Conservation (phyloP, 495 filamentous ascomycete species). For the Chaetomidium leptoderma region DNA sequence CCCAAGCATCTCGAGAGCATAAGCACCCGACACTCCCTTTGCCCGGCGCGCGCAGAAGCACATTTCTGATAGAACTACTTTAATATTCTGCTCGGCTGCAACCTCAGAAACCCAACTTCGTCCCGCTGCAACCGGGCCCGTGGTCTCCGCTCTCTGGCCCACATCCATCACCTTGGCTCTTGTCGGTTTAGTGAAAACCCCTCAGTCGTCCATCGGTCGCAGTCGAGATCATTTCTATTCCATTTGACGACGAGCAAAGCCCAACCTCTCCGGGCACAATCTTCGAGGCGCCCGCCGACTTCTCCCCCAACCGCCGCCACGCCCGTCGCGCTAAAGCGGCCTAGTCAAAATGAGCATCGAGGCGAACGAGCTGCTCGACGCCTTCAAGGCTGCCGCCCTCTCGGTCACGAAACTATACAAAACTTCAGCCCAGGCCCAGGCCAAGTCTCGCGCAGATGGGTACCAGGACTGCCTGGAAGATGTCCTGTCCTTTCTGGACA, state of each 20-base stretch:
- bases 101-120: neutral
- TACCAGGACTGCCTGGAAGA: slow-evolving; percentile 96
- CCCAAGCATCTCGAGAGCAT: neutral
- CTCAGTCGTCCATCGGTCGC: slow-evolving; percentile 5
- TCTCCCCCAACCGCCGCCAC: neutral
- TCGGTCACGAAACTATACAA: slow-evolving; percentile 97
- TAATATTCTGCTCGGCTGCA: neutral
- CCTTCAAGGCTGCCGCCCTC: slow-evolving; percentile 87
- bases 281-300: neutral
- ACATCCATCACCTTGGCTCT: slow-evolving; percentile 8
- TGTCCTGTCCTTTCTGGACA: slow-evolving; percentile 76
- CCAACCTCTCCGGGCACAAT: neutral
- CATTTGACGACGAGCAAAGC: slow-evolving; percentile 1
- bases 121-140: neutral
- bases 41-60: neutral
- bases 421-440: slow-evolving; percentile 69
- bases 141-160: slow-evolving; percentile 11
- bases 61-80: too few species aligned
- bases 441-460: slow-evolving; percentile 68
- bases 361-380: slow-evolving; percentile 73
- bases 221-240: neutral
- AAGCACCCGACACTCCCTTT: neutral
- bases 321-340: neutral
- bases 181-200: slow-evolving; percentile 22
- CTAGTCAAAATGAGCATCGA: slow-evolving; percentile 41